Evolutionary conservation across 2,329 filamentous ascomycete genomes (phyloP).

Genomic region (Penicillium digitatum): DNA sequence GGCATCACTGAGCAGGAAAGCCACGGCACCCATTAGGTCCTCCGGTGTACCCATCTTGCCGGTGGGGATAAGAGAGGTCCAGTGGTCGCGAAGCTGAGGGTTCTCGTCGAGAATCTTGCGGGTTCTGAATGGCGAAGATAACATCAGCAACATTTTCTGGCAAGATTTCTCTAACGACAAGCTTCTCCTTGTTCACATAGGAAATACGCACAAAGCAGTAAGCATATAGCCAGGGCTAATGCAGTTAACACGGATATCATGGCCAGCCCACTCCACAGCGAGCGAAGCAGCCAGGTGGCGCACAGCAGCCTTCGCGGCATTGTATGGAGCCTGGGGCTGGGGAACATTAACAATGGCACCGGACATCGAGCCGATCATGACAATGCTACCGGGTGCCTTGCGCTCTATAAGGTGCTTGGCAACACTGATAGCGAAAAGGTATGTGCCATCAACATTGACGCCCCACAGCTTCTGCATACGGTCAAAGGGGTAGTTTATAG

Average conservation of each 20-base stretch:
- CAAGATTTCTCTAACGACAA: background rate
- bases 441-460: constrained; percentile 91
- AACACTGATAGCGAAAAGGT: constrained; percentile 77
- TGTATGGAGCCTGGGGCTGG: constrained; percentile 90
- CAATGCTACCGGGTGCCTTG: constrained; percentile 75
- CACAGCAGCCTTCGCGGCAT: constrained; percentile 87
- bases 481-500: constrained; percentile 83
- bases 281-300: constrained; percentile 81
- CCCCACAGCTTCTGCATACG: constrained; percentile 90
- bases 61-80: constrained; percentile 86
- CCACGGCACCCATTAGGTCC: constrained; percentile 89
- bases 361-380: constrained; percentile 94
- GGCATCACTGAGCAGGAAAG: constrained; percentile 78
- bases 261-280: constrained; percentile 88
- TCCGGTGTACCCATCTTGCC: constrained; percentile 90
- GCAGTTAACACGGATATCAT: constrained; percentile 88
- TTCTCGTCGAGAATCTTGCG: constrained; percentile 93
- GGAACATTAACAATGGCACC: constrained; percentile 92
- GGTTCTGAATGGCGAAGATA: constrained; percentile 54
- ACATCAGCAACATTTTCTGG: background rate
- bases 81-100: constrained; percentile 81
- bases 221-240: constrained; percentile 97
- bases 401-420: constrained; percentile 85
- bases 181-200: background rate
- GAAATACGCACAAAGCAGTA: constrained; percentile 71